These are phyloP conservation scores for Rosa rugosa DNA, from an alignment of 306 rosid genomes.

Conservation along the genomic window DNA sequence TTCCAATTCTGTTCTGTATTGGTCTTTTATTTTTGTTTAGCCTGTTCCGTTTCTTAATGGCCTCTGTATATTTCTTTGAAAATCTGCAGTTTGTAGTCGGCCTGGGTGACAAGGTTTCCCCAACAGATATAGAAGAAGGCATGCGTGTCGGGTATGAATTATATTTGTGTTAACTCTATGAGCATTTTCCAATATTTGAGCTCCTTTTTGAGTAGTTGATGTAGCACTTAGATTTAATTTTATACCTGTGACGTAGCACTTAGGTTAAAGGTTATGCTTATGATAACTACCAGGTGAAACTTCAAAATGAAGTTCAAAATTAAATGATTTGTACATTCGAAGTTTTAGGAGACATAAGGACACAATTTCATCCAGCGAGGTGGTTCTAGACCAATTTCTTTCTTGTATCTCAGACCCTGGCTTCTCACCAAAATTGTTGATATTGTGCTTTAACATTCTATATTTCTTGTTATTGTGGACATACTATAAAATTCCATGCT, in stretches of 20 bases:
- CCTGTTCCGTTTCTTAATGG: neutral
- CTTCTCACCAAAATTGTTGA: neutral
- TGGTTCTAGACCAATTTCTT: neutral
- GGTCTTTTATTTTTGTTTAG: neutral
- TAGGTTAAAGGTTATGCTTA: neutral
- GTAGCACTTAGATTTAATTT: neutral
- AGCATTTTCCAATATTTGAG: neutral
- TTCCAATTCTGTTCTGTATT: neutral
- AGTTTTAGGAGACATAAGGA: neutral
- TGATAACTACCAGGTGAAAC: neutral
- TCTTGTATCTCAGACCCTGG: neutral
- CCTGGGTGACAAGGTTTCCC: conserved; percentile 97
- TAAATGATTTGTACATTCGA: neutral
- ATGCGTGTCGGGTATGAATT: conserved; percentile 97
- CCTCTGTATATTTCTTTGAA: neutral
- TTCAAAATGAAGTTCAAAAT: neutral
- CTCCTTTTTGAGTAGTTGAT: neutral
- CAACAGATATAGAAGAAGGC: conserved; percentile 98
- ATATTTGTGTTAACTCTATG: conserved; percentile 1
- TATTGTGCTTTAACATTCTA: neutral
- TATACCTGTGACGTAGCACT: neutral
- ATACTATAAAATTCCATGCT: neutral
- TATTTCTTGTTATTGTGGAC: neutral
- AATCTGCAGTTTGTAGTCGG: conserved; percentile 92
- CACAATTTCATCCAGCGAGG: neutral